Evolutionary conservation across 1,284 basidiomycete species (phyloP).

Genomic region (Mycena sp.): DNA sequence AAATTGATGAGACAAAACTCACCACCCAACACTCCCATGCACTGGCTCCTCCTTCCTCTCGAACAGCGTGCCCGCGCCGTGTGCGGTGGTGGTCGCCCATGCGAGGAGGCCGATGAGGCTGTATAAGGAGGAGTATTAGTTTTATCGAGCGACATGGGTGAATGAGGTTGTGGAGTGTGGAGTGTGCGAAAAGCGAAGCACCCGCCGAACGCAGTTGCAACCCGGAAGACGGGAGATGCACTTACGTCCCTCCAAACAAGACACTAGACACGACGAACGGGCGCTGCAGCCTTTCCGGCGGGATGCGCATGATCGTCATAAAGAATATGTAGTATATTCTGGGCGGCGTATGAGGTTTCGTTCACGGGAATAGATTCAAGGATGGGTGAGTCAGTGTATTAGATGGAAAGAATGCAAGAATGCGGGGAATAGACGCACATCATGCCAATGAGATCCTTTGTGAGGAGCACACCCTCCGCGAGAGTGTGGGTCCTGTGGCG

Average conservation of each 20-base stretch:
- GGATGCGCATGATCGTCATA: slow-evolving; percentile 31
- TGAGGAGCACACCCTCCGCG: slow-evolving; percentile 30
- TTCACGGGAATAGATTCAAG: background rate
- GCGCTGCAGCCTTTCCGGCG: slow-evolving; percentile 31
- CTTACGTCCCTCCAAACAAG: slow-evolving; percentile 28
- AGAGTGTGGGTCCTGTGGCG: slow-evolving; percentile 27
- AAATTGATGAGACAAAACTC: slow-evolving; percentile 22
- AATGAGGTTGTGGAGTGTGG: too few species aligned
- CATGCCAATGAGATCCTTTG: slow-evolving; percentile 34
- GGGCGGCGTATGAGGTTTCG: slow-evolving; percentile 1
- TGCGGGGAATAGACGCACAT: slow-evolving; percentile 22
- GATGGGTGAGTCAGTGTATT: slow-evolving; percentile 7
- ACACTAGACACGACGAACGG: slow-evolving; percentile 31
- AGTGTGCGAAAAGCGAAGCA: too few species aligned
- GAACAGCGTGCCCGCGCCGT: slow-evolving; percentile 31
- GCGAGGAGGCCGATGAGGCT: slow-evolving; percentile 32
- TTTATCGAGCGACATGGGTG: too few species aligned
- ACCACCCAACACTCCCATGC: slow-evolving; percentile 33
- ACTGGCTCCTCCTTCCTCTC: slow-evolving; percentile 22
- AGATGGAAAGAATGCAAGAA: background rate
- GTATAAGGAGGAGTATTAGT: background rate
- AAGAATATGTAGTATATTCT: slow-evolving; percentile 35
- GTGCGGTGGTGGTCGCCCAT: slow-evolving; percentile 31
- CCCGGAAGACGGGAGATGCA: background rate
- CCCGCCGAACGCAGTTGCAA: background rate